Evolutionary conservation across 371 early-diverging fungal species (phyloP), one percentile per base, ranked within the genome.

Genomic region (Sanchytrium tribonematis): DNA sequence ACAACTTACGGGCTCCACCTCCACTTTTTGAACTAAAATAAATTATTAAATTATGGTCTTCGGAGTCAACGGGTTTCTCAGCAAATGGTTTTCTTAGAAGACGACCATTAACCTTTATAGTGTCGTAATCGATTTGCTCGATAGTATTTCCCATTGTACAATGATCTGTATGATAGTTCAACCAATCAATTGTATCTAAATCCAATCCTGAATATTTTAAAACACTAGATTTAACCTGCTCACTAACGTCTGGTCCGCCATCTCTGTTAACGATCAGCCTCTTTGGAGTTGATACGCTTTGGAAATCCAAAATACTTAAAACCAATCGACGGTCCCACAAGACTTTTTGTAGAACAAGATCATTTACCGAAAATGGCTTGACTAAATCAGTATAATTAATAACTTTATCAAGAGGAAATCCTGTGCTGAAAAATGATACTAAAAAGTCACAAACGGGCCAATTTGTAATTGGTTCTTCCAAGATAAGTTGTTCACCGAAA

Each of bases 381-480:
- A 90, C 80, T 66, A 89, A 78, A 31, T 86, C 81, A 16, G 86
- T 85, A 74, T 98, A 98, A 32, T 84, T 78, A 66, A 90, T 85
- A 0, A 96, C 94, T 77, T 97, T 96, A 30, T 88, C 82, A 30
- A 98, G 79, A 0, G 97, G 97, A 72, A 98, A 96, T 30, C 92
- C 96, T 30, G 77, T 83, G 1, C 92, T 91, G 77, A 92, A 97
- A 79, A 98, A 98, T 17, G 93, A 88, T 30, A 98, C 86, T 73
- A 98, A 80, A 73, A 96, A 90, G 77, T 98, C 95, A 77, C 96
- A 93, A 0, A 80, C 78, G 1, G 98, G 98, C 98, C 98, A 96
- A 70, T 83, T 81, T 31, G 87, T 86, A 30, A 88, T 82, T 83
- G 87, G 85, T 84, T 97, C 97, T 76, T 94, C 91, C 0, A 94